These are phyloP conservation scores for Aspergillus novoparasiticus DNA, from an alignment of 2,329 filamentous ascomycete genomes.

Conservation along the genomic window DNA sequence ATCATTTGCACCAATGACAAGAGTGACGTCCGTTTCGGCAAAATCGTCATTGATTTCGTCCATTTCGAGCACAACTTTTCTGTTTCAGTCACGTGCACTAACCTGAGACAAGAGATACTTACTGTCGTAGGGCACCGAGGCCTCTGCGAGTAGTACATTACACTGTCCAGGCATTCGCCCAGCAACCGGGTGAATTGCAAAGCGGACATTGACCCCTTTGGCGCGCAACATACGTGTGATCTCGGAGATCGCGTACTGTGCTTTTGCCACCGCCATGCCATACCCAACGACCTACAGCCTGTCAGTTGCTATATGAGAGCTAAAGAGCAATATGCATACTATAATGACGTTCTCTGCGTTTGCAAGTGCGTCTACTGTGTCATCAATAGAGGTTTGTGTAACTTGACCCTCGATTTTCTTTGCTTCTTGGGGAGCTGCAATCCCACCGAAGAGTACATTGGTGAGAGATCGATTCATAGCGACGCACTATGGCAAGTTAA, in stretches of 20 bases:
- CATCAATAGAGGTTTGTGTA: conserved; percentile 76
- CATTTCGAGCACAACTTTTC: conserved; percentile 78
- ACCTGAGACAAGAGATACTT: conserved; percentile 21
- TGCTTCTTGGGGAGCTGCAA: conserved; percentile 62
- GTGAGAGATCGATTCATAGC: conserved; percentile 91
- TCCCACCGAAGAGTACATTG: conserved; percentile 86
- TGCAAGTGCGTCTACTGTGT: conserved; percentile 73
- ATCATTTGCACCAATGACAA: conserved; percentile 90
- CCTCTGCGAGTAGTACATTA: conserved; percentile 87
- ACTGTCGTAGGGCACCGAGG: conserved; percentile 83
- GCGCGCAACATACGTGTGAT: conserved; percentile 74
- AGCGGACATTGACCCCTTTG: conserved; percentile 78
- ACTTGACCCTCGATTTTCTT: conserved; percentile 78
- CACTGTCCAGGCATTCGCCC: conserved; percentile 93
- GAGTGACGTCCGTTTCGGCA: conserved; percentile 77
- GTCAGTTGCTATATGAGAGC: background rate
- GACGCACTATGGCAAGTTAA: conserved; percentile 58
- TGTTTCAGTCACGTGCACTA: conserved; percentile 15
- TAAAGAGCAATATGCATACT: conserved; percentile 36
- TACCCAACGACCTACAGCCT: conserved; percentile 69
- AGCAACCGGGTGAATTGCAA: conserved; percentile 87
- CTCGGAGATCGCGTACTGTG: conserved; percentile 85
- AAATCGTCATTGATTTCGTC: conserved; percentile 97
- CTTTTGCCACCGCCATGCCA: conserved; percentile 92
- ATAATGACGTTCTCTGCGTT: conserved; percentile 86